A percentile compares a stretch with the other conserved stretches of the same genome.
Evolutionary conservation across 345 rosid species (phyloP).

Genomic region (Arabidopsis suecica): DNA sequence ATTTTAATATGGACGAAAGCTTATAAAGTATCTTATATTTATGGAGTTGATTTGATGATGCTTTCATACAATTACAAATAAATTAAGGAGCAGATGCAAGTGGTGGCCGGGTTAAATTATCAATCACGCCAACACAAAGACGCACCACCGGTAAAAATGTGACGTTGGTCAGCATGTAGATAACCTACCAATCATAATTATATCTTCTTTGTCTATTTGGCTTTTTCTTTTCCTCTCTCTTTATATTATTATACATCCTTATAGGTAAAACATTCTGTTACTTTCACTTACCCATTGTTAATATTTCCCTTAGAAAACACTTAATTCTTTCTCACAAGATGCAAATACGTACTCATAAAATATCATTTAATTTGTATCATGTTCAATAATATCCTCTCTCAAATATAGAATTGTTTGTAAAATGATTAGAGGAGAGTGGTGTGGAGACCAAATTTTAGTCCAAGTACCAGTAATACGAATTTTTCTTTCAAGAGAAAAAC

Average conservation of each 20-base stretch:
- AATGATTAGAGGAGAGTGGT: background rate
- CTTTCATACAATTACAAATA: constrained; percentile 4
- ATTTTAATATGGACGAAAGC: background rate
- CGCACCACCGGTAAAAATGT: constrained; percentile 26
- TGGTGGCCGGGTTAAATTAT: constrained; percentile 30
- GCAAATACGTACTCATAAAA: background rate
- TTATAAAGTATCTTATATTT: background rate
- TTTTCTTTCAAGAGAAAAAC: background rate
- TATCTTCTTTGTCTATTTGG: constrained; percentile 12
- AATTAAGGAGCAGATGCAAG: constrained; percentile 16
- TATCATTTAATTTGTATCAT: no score
- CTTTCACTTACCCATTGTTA: constrained; percentile 7
- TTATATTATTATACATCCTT: background rate
- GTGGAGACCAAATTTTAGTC: background rate
- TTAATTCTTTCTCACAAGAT: background rate
- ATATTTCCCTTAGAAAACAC: background rate
- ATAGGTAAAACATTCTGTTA: background rate
- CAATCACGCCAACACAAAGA: constrained; percentile 19
- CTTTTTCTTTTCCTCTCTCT: background rate
- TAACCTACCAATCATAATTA: constrained; percentile 43
- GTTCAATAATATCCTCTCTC: background rate
- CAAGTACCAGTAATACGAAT: background rate
- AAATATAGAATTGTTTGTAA: background rate
- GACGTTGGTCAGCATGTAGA: constrained; percentile 29
- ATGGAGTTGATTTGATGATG: constrained; percentile 16